These are phyloP conservation scores for Odontarrhena argentea DNA, from an alignment of 345 rosid genomes.

Conservation along the genomic window DNA sequence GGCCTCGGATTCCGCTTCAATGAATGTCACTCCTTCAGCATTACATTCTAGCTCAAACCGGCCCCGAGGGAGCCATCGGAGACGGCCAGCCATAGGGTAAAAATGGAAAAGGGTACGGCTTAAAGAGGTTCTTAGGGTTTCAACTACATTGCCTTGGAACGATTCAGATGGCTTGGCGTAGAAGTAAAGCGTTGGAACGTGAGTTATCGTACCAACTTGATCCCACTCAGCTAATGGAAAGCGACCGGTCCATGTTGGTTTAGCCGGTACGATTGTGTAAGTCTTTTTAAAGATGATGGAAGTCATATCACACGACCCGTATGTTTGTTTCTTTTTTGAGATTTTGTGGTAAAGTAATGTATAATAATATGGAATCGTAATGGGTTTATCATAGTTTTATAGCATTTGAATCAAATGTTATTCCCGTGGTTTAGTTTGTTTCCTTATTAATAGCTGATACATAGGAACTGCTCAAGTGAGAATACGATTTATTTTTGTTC, in stretches of 20 bases:
- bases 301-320: slow-evolving; percentile 23
- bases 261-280: slow-evolving; percentile 46
- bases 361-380: not conserved
- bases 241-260: slow-evolving; percentile 47
- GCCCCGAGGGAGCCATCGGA: slow-evolving; percentile 49
- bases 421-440: slow-evolving; percentile 42
- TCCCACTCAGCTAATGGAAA: slow-evolving; percentile 56
- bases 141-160: slow-evolving; percentile 38
- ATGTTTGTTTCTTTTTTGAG: not conserved
- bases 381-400: slow-evolving; percentile 8
- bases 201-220: slow-evolving; percentile 58
- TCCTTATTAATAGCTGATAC: slow-evolving; percentile 31
- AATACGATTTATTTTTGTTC: slow-evolving; percentile 19
- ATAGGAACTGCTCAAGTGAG: slow-evolving; percentile 21
- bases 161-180: slow-evolving; percentile 42
- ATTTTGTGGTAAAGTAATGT: slow-evolving; percentile 3
- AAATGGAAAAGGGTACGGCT: slow-evolving; percentile 48
- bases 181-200: slow-evolving; percentile 66
- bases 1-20: slow-evolving; percentile 50
- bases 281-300: slow-evolving; percentile 5
- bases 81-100: slow-evolving; percentile 67
- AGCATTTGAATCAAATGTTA: slow-evolving; percentile 10
- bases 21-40: slow-evolving; percentile 43
- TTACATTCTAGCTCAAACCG: slow-evolving; percentile 59
- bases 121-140: slow-evolving; percentile 46